Evolutionary conservation across 2,329 filamentous ascomycete species (phyloP).

Genomic region (Paraphaeosphaeria sporulosa): DNA sequence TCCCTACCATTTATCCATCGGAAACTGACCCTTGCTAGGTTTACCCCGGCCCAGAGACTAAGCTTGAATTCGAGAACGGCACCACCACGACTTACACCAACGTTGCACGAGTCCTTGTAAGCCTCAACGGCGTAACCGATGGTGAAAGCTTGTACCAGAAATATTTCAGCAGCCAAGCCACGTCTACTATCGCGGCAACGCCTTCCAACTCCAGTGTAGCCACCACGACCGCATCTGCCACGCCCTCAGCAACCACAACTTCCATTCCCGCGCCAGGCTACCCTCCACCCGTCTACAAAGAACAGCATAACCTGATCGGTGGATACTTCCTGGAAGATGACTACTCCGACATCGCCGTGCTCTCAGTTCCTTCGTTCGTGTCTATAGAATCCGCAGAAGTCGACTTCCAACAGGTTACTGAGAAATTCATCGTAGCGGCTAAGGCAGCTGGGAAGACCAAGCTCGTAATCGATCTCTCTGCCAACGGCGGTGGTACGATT

Average conservation of each 20-base stretch:
- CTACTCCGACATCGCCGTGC: slow-evolving; percentile 56
- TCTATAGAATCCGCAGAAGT: slow-evolving; percentile 37
- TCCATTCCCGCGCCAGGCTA: slow-evolving; percentile 52
- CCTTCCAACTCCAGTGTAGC: slow-evolving; percentile 28
- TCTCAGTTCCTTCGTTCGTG: slow-evolving; percentile 54
- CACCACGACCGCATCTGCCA: slow-evolving; percentile 26
- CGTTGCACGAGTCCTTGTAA: slow-evolving; percentile 52
- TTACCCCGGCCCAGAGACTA: slow-evolving; percentile 54
- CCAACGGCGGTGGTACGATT: slow-evolving; percentile 67
- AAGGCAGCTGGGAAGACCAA: slow-evolving; percentile 64
- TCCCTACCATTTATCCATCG: not conserved
- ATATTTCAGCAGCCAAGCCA: slow-evolving; percentile 39
- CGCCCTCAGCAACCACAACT: slow-evolving; percentile 29
- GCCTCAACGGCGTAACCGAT: slow-evolving; percentile 52
- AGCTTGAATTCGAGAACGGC: slow-evolving; percentile 57
- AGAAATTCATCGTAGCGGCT: slow-evolving; percentile 52
- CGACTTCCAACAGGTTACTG: slow-evolving; percentile 52
- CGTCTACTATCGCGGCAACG: slow-evolving; percentile 12
- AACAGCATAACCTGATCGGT: slow-evolving; percentile 53
- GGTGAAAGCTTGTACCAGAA: slow-evolving; percentile 52
- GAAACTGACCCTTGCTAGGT: slow-evolving; percentile 25
- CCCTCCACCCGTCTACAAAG: slow-evolving; percentile 53
- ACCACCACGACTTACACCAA: slow-evolving; percentile 51
- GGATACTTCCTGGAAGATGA: slow-evolving; percentile 57
- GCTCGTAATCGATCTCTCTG: slow-evolving; percentile 66